Percentiles rank a stretch among this genome's conserved stretches.
These are phyloP conservation scores for Termitomyces sp. DNA, from an alignment of 768 basidiomycete species.

Conservation along the genomic window DNA sequence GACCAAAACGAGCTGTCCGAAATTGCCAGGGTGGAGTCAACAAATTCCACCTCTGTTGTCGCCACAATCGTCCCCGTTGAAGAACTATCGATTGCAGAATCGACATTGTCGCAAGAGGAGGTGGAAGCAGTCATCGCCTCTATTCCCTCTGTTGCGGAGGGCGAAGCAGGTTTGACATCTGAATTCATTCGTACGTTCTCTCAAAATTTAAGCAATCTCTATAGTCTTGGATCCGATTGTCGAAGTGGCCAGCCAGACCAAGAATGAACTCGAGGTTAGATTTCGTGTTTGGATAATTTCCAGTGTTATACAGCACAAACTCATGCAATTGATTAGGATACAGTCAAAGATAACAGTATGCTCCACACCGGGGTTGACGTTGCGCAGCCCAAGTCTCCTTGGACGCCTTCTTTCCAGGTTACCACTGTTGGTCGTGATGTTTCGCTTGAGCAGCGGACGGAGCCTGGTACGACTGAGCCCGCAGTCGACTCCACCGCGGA, in stretches of 20 bases:
- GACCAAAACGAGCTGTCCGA: background rate
- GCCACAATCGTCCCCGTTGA: background rate
- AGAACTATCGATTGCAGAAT: background rate
- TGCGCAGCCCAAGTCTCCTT: conserved; percentile 44
- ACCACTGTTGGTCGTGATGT: conserved; percentile 29
- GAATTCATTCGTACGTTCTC: background rate
- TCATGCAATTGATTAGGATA: background rate
- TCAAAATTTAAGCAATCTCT: background rate
- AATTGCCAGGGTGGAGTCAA: background rate
- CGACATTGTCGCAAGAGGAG: background rate
- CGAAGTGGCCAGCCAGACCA: background rate
- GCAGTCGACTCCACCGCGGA: background rate
- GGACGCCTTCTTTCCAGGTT: conserved; percentile 49
- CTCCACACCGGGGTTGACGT: conserved; percentile 15
- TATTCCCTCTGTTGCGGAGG: background rate
- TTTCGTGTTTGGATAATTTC: background rate
- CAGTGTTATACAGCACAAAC: background rate
- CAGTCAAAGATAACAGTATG: background rate
- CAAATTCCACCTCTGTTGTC: background rate
- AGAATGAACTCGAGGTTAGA: background rate
- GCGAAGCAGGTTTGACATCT: background rate
- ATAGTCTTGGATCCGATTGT: background rate
- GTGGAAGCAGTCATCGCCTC: background rate
- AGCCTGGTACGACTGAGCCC: background rate
- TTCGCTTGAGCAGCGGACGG: conserved; percentile 12